Conservation (phyloP, 1,284 basidiomycete species). For the Ceratobasidium sp. region DNA sequence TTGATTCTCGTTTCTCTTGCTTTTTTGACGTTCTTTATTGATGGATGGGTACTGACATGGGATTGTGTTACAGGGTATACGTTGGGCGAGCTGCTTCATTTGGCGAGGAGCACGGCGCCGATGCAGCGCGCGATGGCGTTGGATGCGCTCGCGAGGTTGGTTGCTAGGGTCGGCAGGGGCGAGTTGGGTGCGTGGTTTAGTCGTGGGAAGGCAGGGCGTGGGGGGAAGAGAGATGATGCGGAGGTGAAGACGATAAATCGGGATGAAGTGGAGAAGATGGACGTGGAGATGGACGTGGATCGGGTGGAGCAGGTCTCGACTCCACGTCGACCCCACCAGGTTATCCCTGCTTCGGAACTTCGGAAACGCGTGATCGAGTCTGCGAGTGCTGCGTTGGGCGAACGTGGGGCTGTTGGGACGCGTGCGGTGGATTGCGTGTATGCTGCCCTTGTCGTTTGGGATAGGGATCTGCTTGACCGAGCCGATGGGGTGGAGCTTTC, state of each 20-base stretch:
- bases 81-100: conserved; percentile 85
- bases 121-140: conserved; percentile 89
- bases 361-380: conserved; percentile 73
- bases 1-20: not conserved
- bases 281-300: conserved; percentile 51
- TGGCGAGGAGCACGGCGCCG: conserved; percentile 85
- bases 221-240: conserved; percentile 11
- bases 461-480: conserved; percentile 71
- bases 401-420: conserved; percentile 76
- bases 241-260: conserved; percentile 52
- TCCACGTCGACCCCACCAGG: not conserved
- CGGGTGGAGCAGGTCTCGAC: not conserved
- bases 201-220: not conserved
- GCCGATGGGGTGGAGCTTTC: conserved; percentile 67
- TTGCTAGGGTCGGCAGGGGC: conserved; percentile 59
- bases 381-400: conserved; percentile 72
- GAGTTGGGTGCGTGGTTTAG: conserved; percentile 37
- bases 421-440: conserved; percentile 67
- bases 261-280: conserved; percentile 50
- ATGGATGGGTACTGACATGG: conserved; percentile 12
- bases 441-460: conserved; percentile 67
- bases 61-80: conserved; percentile 75
- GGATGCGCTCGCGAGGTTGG: conserved; percentile 75
- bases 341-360: conserved; percentile 56
- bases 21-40: conserved; percentile 3